Percentiles rank a stretch among this genome's conserved stretches.
Conservation (phyloP, 192 early-diverging fungal genomes). For the Backusella macrospora region DNA sequence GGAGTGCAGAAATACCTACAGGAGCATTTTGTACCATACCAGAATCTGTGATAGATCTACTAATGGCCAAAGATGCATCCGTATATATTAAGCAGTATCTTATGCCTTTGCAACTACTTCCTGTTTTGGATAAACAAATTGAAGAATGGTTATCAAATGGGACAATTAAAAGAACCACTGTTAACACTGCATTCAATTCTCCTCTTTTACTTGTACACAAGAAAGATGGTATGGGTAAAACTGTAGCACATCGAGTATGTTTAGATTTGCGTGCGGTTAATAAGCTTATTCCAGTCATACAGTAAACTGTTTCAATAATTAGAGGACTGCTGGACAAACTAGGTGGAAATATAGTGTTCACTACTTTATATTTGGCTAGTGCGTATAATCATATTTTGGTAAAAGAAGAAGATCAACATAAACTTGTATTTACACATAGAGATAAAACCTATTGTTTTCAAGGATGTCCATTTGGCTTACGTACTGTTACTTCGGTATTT, state of each 20-base stretch:
- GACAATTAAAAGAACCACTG: conserved; percentile 3
- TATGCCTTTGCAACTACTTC: background rate
- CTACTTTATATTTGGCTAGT: conserved; percentile 19
- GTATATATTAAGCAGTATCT: conserved; percentile 15
- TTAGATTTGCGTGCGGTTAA: conserved; percentile 20
- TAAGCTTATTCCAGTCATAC: background rate
- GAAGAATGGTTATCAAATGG: conserved; percentile 18
- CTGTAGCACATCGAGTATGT: conserved; percentile 22
- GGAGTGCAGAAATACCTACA: background rate
- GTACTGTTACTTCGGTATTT: conserved; percentile 15
- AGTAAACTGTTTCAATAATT: conserved; percentile 20
- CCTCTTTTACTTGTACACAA: conserved; percentile 23
- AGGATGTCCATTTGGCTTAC: conserved; percentile 36
- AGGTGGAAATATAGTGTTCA: background rate
- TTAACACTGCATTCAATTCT: background rate
- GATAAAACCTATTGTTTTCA: conserved; percentile 32
- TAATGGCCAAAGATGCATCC: background rate
- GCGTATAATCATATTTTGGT: conserved; percentile 15
- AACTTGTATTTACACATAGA: conserved; percentile 24
- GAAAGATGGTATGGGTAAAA: conserved; percentile 21
- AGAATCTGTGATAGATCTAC: background rate
- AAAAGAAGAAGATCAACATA: conserved; percentile 13
- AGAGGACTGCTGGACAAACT: conserved; percentile 19
- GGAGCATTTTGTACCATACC: conserved; percentile 4
- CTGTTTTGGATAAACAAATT: background rate